phyloP scores from a whole-genome alignment of 2,329 filamentous ascomycete genomes.

The Orbilia quercus region DNA sequence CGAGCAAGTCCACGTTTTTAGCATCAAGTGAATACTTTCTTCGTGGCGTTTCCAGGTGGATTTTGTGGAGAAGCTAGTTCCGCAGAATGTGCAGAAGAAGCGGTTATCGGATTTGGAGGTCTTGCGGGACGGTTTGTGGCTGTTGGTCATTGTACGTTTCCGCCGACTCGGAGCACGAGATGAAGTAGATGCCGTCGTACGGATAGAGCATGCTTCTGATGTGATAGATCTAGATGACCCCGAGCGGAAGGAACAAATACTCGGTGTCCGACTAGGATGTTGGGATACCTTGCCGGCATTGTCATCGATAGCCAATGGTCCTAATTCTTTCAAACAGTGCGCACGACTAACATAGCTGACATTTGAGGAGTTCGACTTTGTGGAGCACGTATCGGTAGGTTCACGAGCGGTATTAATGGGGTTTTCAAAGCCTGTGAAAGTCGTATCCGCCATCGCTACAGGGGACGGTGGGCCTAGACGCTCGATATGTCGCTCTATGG shows the following conservation, averaged over 20 bases:
- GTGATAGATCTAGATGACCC: slow-evolving; percentile 27
- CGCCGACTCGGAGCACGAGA: slow-evolving; percentile 45
- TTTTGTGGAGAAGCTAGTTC: slow-evolving; percentile 52
- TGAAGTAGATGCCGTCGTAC: slow-evolving; percentile 33
- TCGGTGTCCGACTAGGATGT: slow-evolving; percentile 20
- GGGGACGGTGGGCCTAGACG: slow-evolving; percentile 14
- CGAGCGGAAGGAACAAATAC: slow-evolving; percentile 45
- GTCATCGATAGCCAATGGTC: slow-evolving; percentile 14
- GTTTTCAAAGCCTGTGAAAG: slow-evolving; percentile 10
- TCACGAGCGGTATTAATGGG: slow-evolving; percentile 13
- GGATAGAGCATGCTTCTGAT: slow-evolving; percentile 43
- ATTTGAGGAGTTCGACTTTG: slow-evolving; percentile 37
- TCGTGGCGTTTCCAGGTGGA: slow-evolving; percentile 54
- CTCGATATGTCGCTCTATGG: slow-evolving; percentile 40
- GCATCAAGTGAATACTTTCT: slow-evolving; percentile 52
- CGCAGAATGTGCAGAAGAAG: slow-evolving; percentile 54
- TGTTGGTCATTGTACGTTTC: slow-evolving; percentile 55
- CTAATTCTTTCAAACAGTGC: slow-evolving; percentile 30
- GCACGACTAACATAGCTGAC: slow-evolving; percentile 29
- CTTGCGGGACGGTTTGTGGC: slow-evolving; percentile 35
- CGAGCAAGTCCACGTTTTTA: slow-evolving; percentile 52
- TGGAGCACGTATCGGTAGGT: slow-evolving; percentile 20
- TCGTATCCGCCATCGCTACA: slow-evolving; percentile 12
- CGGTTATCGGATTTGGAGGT: slow-evolving; percentile 44
- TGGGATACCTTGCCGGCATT: background rate